These are phyloP conservation scores for Nitzschia sp. DNA, from an alignment of 108 stramenopile genomes.

Conservation along the genomic window DNA sequence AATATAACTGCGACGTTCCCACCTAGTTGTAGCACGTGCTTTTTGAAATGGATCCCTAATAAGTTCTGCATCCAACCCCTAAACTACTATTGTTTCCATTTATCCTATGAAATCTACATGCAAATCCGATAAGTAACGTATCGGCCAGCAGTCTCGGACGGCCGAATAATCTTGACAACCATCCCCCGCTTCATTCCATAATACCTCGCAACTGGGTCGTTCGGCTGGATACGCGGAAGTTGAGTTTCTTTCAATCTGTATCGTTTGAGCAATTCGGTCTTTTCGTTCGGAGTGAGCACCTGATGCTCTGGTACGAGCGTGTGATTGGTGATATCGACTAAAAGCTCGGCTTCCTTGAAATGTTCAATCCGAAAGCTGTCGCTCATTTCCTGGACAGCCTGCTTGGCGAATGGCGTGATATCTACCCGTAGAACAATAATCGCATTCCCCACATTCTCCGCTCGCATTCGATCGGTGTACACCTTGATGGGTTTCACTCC, in stretches of 20 bases:
- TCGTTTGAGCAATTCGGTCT: constrained; percentile 91
- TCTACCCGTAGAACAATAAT: constrained; percentile 90
- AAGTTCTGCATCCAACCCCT: too few species aligned
- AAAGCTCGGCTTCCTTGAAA: constrained; percentile 97
- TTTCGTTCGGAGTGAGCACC: constrained; percentile 92
- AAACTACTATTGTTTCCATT: background rate
- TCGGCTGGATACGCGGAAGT: constrained; percentile 97
- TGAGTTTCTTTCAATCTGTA: constrained; percentile 98
- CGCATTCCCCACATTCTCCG: constrained; percentile 81
- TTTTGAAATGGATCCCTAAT: too few species aligned
- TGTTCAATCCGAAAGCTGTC: constrained; percentile 91
- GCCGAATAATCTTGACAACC: constrained; percentile 99
- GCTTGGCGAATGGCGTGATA: constrained; percentile 94
- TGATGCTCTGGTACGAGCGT: constrained; percentile 92
- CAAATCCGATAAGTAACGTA: constrained; percentile 99
- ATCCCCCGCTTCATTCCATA: constrained; percentile 97
- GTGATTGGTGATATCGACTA: constrained; percentile 99
- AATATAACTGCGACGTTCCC: too few species aligned
- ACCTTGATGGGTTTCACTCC: constrained; percentile 93
- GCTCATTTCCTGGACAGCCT: constrained; percentile 90
- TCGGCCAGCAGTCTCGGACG: constrained; percentile 98
- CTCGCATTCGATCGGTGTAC: constrained; percentile 89
- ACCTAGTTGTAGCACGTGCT: too few species aligned
- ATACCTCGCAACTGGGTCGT: constrained; percentile 98
- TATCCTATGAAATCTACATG: constrained; percentile 57